Evolutionary conservation across 352 stramenopile species (phyloP), one percentile per base, ranked within the genome.

Genomic region (Globisporangium paddicum): DNA sequence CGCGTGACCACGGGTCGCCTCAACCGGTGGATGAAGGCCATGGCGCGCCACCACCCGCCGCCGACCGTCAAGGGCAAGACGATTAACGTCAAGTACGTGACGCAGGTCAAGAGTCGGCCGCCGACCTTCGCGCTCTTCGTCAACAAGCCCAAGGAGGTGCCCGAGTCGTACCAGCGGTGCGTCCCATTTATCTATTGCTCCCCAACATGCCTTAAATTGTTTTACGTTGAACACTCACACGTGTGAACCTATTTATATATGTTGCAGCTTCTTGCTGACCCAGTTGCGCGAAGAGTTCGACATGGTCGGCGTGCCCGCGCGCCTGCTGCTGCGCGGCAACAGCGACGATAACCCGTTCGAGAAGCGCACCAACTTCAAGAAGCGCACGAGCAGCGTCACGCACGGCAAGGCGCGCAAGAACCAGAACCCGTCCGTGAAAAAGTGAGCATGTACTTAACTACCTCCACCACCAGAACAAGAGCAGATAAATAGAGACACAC

Each of bases 81-180:
- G 52, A 65, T 93, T 35, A 94, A 94, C 63, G 67, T 94, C 74
- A 94, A 94, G 70, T 94, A 94, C 77, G 77, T 84, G 53, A 93
- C 85, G 32, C 85, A 94, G 62, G 79, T 94, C 49, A 94, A 93
- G 72, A 76, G 80, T 2, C 80, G 85, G 0, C 82, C 82, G 28
- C 85, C 85, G 37, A 94, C 85, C 6, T 94, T 94, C 49, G 85
- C 79, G 0, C 64, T 93, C 56, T 94, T 94, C 55, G 82, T 91
- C 4, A 94, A 85, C 73, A 89, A 87, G 49, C 81, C 82, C 18
- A 70, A 75, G 16, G 80, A 89, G 16, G 78, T 93, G 32, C 85
- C 82, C 2, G 79, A 89, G 56, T 67, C 85, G 16, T 94, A 94
- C 63, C 73, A 90, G 53, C 77, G 81, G 68, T 82, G 35, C 42